phyloP scores from a whole-genome alignment of 768 basidiomycete species.

The Psilocybe azurescens region DNA sequence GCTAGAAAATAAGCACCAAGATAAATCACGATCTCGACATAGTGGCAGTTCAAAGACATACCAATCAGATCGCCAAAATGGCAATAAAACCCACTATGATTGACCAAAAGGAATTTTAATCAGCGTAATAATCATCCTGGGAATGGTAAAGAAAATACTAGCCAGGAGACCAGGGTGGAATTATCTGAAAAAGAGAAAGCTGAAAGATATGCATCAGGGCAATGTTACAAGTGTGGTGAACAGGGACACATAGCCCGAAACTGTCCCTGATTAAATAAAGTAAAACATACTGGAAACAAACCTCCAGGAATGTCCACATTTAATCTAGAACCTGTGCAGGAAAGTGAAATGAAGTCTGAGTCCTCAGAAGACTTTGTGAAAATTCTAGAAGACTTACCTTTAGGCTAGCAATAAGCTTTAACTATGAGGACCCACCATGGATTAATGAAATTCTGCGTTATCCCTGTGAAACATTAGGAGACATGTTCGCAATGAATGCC shows the following conservation, averaged over 20 bases:
- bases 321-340: slow-evolving; percentile 23
- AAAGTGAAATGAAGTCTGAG: not conserved
- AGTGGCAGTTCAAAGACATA: not conserved
- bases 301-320: slow-evolving; percentile 27
- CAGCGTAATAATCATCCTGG: not conserved
- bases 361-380: slow-evolving; percentile 2
- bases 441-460: not conserved
- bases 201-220: slow-evolving; percentile 20
- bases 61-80: too few species aligned
- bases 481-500: not conserved
- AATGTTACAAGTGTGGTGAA: slow-evolving; percentile 28
- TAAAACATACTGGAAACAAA: slow-evolving; percentile 18
- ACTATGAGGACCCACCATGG: not conserved
- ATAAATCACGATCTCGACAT: not conserved
- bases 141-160: slow-evolving; percentile 1
- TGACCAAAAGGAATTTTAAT: too few species aligned
- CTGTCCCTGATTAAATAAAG: slow-evolving; percentile 23
- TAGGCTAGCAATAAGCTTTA: slow-evolving; percentile 13
- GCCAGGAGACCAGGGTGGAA: not conserved
- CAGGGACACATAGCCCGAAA: slow-evolving; percentile 27
- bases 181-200: slow-evolving; percentile 19
- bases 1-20: not conserved
- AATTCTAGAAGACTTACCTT: slow-evolving; percentile 19
- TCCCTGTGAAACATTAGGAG: not conserved
- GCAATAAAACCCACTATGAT: too few species aligned